phyloP scores from a whole-genome alignment of 306 rosid genomes.

The Cyclanthera cordifolia region DNA sequence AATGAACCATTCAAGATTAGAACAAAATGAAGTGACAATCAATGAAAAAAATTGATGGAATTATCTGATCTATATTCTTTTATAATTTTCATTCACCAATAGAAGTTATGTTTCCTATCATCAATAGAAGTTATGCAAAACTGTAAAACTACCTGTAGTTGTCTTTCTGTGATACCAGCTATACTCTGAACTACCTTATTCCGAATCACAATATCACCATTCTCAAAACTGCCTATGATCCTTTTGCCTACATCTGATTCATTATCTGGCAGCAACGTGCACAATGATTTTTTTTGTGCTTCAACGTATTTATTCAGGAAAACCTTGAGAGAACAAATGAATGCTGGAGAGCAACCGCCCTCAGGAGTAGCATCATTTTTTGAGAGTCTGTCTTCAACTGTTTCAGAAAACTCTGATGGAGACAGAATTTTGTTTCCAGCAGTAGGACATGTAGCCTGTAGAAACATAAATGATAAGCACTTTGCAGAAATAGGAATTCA shows the following conservation, averaged over 20 bases:
- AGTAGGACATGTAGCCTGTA: constrained; percentile 67
- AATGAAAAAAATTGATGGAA: too few species aligned
- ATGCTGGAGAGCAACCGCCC: constrained; percentile 44
- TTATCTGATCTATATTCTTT: too few species aligned
- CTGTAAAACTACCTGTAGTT: constrained; percentile 55
- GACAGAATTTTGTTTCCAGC: constrained; percentile 39
- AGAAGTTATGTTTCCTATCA: too few species aligned
- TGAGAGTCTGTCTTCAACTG: constrained; percentile 47
- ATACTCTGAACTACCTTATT: constrained; percentile 42
- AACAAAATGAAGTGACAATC: not conserved
- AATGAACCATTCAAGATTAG: not conserved
- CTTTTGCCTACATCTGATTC: not conserved
- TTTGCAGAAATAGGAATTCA: not conserved
- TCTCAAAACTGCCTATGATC: constrained; percentile 4
- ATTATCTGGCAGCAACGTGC: constrained; percentile 17
- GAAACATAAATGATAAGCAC: constrained; percentile 4
- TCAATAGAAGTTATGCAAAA: too few species aligned
- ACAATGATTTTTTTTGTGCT: constrained; percentile 21
- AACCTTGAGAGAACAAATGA: constrained; percentile 37
- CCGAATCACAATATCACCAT: constrained; percentile 24
- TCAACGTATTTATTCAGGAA: constrained; percentile 37
- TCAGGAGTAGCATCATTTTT: constrained; percentile 39
- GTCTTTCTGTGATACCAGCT: constrained; percentile 53
- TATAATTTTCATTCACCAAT: too few species aligned
- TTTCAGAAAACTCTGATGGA: constrained; percentile 43